Evolutionary conservation across 1,139 yeast species (phyloP), one percentile per base, ranked within the genome.

Genomic region (Blastobotrys petasosporus): DNA sequence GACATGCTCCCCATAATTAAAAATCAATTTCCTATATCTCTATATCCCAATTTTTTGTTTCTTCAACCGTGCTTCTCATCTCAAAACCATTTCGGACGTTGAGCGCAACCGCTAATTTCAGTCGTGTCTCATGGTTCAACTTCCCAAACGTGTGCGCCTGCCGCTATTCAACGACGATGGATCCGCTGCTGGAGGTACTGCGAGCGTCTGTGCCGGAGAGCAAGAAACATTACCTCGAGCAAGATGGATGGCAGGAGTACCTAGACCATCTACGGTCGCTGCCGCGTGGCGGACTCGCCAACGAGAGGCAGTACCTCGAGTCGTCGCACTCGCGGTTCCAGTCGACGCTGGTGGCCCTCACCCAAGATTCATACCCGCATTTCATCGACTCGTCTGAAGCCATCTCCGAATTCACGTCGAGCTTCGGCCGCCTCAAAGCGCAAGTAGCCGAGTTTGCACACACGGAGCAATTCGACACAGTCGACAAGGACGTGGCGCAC

Each of bases 131-230:
- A n/a, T n/a, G n/a, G n/a, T 20, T 20, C 25, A 20, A 4, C 25
- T n/a, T 20, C 25, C 25, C 25, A 20, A 20, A 20, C 25, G 6
- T 7, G 25, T 20, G 25, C 25, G 7, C 25, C 6, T 20, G 25
- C 7, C 25, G 25, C 25, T 7, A 7, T 20, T 20, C 15, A 7
- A 17, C n/a, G n/a, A 51, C 53, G 54, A 44, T 49, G 13, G 63
- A 59, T 39, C 63, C 62, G 4, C 43, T 59, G 31, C 39, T 56
- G 30, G 61, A 58, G 37, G 51, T 59, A 4, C 50, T 59, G 13
- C 44, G 50, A n/a, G 49, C 49, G 17, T 47, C 49, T 12, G 46
- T 56, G 1, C 53, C 60, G n/a, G 51, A 47, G 23, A 54, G 51
- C 28, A 39, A 47, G 39, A 28, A 42, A 41, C 33, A 20, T 23